Conservation (phyloP, 1,139 yeast genomes). For the Taphrina communis region DNA sequence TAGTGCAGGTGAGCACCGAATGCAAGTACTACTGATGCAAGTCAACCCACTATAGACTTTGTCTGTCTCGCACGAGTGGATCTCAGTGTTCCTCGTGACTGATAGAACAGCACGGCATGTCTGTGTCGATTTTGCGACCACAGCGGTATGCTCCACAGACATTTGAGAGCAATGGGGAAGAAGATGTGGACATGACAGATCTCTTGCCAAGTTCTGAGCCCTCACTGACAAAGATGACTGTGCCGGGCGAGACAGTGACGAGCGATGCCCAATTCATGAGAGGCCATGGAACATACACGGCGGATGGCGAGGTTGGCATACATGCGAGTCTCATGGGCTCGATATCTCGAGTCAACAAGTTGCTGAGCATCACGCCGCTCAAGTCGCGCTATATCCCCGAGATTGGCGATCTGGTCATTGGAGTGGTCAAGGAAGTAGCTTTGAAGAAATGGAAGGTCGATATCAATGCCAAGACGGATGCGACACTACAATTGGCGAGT, state of each 20-base stretch:
- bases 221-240: constrained; percentile 57
- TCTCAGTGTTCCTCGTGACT: too few species aligned
- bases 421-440: constrained; percentile 92
- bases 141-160: constrained; percentile 18
- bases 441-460: constrained; percentile 96
- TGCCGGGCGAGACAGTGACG: constrained; percentile 97
- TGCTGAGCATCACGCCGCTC: constrained; percentile 83
- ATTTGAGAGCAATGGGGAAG: neutral
- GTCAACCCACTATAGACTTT: neutral
- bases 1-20: too few species aligned
- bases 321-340: constrained; percentile 93
- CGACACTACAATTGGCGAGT: constrained; percentile 88
- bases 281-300: constrained; percentile 94
- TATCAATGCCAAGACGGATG: constrained; percentile 91
- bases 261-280: constrained; percentile 98
- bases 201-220: constrained; percentile 42
- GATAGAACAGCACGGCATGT: constrained; percentile 6
- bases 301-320: constrained; percentile 62
- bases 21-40: neutral
- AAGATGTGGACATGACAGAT: constrained; percentile 60
- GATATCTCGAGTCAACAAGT: constrained; percentile 81
- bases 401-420: constrained; percentile 95
- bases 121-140: constrained; percentile 19
- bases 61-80: too few species aligned
- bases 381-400: constrained; percentile 77